Conservation (phyloP, 1,139 yeast species). For the Yamadazyma taylorii region DNA sequence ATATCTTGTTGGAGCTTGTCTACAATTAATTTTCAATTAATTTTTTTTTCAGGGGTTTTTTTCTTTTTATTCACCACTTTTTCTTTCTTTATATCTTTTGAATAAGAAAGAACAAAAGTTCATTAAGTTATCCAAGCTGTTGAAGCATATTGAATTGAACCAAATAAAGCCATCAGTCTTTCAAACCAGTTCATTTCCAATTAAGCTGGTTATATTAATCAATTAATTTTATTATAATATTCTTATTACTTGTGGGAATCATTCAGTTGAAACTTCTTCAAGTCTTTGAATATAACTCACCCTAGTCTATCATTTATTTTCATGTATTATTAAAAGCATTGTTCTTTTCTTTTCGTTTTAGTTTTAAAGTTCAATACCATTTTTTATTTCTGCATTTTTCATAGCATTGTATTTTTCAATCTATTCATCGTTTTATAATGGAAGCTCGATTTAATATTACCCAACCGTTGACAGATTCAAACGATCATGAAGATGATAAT, state of each 20-base stretch:
- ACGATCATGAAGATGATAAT: slow-evolving; percentile 13
- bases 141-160: too few species aligned
- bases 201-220: background rate
- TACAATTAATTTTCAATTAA: too few species aligned
- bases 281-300: slow-evolving; percentile 19
- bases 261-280: slow-evolving; percentile 17
- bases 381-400: background rate
- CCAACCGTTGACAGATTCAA: slow-evolving; percentile 27
- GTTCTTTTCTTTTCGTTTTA: slow-evolving; percentile 3
- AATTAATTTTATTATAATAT: background rate
- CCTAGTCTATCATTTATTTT: slow-evolving; percentile 26
- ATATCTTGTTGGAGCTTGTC: too few species aligned
- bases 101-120: too few species aligned
- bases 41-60: background rate
- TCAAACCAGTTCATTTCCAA: background rate
- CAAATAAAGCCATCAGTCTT: too few species aligned
- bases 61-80: background rate
- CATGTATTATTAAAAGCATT: slow-evolving; percentile 10
- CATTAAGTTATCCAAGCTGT: too few species aligned
- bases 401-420: slow-evolving; percentile 5
- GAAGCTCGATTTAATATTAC: slow-evolving; percentile 19
- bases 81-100: too few species aligned
- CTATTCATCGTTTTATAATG: slow-evolving; percentile 8
- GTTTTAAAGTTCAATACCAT: background rate
- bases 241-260: slow-evolving; percentile 13